Evolutionary conservation across 164 flowering plant species (phyloP).

Genomic region (Chimonanthus praecox): DNA sequence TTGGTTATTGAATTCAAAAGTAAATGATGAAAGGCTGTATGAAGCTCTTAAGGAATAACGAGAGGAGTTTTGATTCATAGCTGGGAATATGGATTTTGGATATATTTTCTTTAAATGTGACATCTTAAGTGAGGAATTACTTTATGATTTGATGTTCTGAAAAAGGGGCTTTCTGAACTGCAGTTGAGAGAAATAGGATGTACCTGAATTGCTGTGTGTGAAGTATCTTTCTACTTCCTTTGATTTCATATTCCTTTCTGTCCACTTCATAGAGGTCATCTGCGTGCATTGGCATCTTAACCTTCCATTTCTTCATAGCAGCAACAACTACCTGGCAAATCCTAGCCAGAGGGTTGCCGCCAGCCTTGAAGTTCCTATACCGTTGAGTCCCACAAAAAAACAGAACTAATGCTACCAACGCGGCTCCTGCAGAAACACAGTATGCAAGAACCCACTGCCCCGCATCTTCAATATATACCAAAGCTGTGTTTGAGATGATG

Average conservation of each 20-base stretch:
- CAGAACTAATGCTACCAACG: constrained; percentile 52
- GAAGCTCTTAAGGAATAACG: too few species aligned
- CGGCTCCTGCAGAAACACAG: constrained; percentile 70
- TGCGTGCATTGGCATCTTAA: constrained; percentile 29
- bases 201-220: constrained; percentile 79
- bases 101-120: too few species aligned
- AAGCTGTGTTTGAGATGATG: constrained; percentile 78
- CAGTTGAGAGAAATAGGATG: background rate
- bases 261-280: constrained; percentile 45
- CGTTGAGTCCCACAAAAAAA: constrained; percentile 63
- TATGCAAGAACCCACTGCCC: constrained; percentile 89
- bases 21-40: too few species aligned
- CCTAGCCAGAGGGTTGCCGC: constrained; percentile 74
- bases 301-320: constrained; percentile 58
- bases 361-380: constrained; percentile 71
- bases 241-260: constrained; percentile 29
- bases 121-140: constrained; percentile 1
- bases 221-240: constrained; percentile 49
- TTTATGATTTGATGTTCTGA: background rate
- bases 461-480: constrained; percentile 74
- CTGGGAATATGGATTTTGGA: too few species aligned
- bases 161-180: too few species aligned
- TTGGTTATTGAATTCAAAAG: too few species aligned
- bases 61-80: too few species aligned
- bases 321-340: constrained; percentile 68